A percentile compares a stretch with the other conserved stretches of the same genome.
These are phyloP conservation scores for Verticillium nubilum DNA, from an alignment of 2,329 filamentous ascomycete genomes.

Conservation along the genomic window DNA sequence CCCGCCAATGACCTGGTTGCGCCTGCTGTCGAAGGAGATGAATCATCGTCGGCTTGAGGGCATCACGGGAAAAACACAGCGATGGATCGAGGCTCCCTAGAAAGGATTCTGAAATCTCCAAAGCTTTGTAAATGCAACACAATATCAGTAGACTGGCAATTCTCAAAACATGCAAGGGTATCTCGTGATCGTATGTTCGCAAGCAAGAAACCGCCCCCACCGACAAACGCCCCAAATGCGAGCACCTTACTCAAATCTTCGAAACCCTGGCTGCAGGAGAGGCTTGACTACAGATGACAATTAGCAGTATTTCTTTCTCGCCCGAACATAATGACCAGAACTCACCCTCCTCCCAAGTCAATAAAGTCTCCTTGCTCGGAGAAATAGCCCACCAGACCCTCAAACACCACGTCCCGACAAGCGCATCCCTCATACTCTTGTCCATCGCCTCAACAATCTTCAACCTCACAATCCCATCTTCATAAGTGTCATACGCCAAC, in stretches of 20 bases:
- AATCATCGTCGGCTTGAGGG: neutral
- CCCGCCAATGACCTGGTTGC: neutral
- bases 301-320: neutral
- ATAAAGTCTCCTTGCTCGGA: slow-evolving; percentile 3
- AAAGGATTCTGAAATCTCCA: too few relatives aligned
- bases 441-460: slow-evolving; percentile 24
- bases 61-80: neutral
- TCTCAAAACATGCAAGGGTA: too few relatives aligned
- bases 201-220: too few relatives aligned
- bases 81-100: too few relatives aligned
- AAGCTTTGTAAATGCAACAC: too few relatives aligned
- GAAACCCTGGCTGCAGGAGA: neutral
- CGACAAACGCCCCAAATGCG: too few relatives aligned
- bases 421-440: slow-evolving; percentile 21
- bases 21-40: neutral
- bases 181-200: too few relatives aligned
- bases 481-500: slow-evolving; percentile 24
- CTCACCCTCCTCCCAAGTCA: slow-evolving; percentile 9
- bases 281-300: neutral
- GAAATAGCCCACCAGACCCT: slow-evolving; percentile 27
- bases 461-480: slow-evolving; percentile 20
- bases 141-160: too few relatives aligned
- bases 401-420: slow-evolving; percentile 28
- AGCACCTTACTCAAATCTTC: neutral
- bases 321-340: neutral